These are phyloP conservation scores for Saccharomyces jurei DNA, from an alignment of 805 yeast genomes.

Conservation along the genomic window DNA sequence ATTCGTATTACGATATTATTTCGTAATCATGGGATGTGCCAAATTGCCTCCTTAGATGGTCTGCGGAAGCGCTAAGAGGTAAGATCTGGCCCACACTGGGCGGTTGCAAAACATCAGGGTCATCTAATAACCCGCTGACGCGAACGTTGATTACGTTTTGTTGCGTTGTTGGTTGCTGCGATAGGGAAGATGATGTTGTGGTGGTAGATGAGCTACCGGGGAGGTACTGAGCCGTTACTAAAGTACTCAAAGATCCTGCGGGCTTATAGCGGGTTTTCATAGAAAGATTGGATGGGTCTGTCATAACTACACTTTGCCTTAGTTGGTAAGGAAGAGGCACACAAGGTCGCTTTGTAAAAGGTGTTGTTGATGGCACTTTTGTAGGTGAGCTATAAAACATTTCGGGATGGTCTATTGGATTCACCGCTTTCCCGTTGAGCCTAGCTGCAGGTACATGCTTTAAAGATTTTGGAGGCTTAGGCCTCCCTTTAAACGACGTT, in stretches of 20 bases:
- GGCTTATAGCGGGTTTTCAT: slow-evolving; percentile 50
- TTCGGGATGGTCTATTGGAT: slow-evolving; percentile 38
- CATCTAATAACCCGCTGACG: slow-evolving; percentile 25
- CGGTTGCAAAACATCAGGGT: slow-evolving; percentile 20
- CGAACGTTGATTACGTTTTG: slow-evolving; percentile 9
- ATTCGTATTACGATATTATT: slow-evolving; percentile 4
- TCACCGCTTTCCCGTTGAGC: slow-evolving; percentile 29
- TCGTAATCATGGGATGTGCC: slow-evolving; percentile 33
- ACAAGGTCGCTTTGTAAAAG: background rate
- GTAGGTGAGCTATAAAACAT: slow-evolving; percentile 26
- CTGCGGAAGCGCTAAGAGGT: slow-evolving; percentile 31
- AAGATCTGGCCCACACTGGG: slow-evolving; percentile 24
- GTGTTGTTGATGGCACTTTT: background rate
- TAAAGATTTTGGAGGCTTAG: slow-evolving; percentile 24
- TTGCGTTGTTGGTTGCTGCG: background rate
- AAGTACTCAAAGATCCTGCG: slow-evolving; percentile 49
- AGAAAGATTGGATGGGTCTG: slow-evolving; percentile 59
- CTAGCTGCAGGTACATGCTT: slow-evolving; percentile 14
- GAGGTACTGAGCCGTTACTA: slow-evolving; percentile 18
- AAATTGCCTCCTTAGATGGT: slow-evolving; percentile 33
- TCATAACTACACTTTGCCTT: slow-evolving; percentile 70
- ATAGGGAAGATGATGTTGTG: slow-evolving; percentile 14
- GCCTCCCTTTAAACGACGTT: slow-evolving; percentile 26
- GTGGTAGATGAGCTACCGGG: slow-evolving; percentile 25
- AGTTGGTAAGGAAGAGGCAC: slow-evolving; percentile 39